phyloP scores from a whole-genome alignment of 2,329 filamentous ascomycete genomes.

The Fusarium armeniacum region DNA sequence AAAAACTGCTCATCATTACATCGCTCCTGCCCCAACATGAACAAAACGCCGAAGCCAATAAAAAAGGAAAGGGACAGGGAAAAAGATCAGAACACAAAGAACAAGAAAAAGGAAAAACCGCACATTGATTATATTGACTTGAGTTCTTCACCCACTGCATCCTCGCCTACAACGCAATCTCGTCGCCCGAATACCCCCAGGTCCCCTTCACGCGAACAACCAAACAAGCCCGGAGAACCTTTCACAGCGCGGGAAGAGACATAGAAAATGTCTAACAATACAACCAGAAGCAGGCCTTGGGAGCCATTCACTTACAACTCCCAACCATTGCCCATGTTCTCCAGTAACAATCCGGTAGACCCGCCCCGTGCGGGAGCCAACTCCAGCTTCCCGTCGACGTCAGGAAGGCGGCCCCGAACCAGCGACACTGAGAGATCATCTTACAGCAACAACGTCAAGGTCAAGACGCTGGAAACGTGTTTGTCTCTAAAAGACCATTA shows the following conservation, averaged over 20 bases:
- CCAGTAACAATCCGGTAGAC: neutral
- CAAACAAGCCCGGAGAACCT: neutral
- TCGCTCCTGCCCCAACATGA: neutral
- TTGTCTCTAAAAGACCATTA: neutral
- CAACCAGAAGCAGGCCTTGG: fast-evolving
- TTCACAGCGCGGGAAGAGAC: neutral
- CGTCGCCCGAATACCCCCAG: neutral
- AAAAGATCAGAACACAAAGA: neutral
- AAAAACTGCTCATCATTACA: neutral
- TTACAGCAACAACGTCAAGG: neutral
- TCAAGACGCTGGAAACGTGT: neutral
- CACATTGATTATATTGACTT: neutral
- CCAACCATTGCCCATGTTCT: neutral
- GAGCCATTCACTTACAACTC: neutral
- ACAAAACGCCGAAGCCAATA: neutral
- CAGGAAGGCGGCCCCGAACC: neutral
- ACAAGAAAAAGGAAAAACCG: neutral
- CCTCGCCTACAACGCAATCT: too few relatives aligned
- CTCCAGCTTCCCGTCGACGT: too few relatives aligned
- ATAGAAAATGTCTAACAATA: neutral
- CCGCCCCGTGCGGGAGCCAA: neutral
- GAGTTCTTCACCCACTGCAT: neutral
- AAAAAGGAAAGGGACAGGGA: neutral
- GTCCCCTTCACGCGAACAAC: neutral
- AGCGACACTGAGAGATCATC: fast-evolving